Percentiles rank a stretch among this genome's conserved stretches.
Evolutionary conservation across 768 basidiomycete species (phyloP).

Genomic region (Polyporus arcularius): DNA sequence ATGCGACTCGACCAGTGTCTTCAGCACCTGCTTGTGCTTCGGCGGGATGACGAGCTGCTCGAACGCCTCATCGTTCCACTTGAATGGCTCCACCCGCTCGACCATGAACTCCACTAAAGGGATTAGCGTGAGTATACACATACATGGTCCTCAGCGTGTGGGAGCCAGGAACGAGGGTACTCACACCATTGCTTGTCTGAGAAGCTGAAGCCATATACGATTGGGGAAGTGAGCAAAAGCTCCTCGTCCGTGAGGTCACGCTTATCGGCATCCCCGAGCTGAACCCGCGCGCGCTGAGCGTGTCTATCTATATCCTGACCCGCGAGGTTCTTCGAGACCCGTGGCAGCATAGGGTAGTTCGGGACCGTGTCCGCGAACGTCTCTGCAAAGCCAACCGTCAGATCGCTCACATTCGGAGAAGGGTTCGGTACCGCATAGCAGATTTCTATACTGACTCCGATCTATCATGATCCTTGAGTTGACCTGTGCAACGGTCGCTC

Average conservation of each 20-base stretch:
- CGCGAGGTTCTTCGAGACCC: slow-evolving; percentile 25
- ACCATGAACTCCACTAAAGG: slow-evolving; percentile 60
- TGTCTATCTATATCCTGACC: slow-evolving; percentile 30
- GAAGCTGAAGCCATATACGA: slow-evolving; percentile 65
- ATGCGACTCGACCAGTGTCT: slow-evolving; percentile 33
- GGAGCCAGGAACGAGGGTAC: slow-evolving; percentile 23
- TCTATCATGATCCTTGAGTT: slow-evolving; percentile 66
- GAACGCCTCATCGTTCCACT: slow-evolving; percentile 36
- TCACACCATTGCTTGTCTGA: slow-evolving; percentile 59
- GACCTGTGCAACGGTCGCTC: slow-evolving; percentile 38
- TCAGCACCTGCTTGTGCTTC: slow-evolving; percentile 31
- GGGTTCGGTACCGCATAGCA: neutral
- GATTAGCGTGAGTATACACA: no score
- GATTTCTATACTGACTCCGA: slow-evolving; percentile 38
- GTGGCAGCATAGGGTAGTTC: slow-evolving; percentile 27
- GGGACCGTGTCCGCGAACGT: slow-evolving; percentile 29
- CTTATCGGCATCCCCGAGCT: neutral
- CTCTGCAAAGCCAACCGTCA: slow-evolving; percentile 15
- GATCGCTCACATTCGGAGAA: neutral
- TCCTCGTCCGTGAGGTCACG: slow-evolving; percentile 52
- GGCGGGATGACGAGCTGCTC: slow-evolving; percentile 33
- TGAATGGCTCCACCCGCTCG: slow-evolving; percentile 51
- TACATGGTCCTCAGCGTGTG: neutral
- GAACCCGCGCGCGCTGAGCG: slow-evolving; percentile 9
- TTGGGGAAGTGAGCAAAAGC: slow-evolving; percentile 54